Base-by-base conservation (phyloP, 306 rosid genomes). In the Morella rubra region DNA sequence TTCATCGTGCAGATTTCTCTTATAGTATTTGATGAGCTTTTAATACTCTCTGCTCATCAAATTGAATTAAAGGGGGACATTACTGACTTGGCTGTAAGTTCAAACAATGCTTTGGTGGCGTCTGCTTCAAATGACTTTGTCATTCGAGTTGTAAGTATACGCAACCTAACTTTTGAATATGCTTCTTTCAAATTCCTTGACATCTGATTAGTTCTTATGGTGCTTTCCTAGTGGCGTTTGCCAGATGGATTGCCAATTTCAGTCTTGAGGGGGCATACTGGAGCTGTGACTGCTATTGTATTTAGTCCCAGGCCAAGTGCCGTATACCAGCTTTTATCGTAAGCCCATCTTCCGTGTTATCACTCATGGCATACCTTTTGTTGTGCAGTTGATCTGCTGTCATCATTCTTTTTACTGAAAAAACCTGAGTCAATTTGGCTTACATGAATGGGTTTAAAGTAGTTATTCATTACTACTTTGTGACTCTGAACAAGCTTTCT, bases 81-180 rank as follows among this genome's bases (percentile, higher is more conserved):
- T 74, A 91, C 96, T 76, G 96, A 91, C 82, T 82, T 91, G 87
- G 91, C 91, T 81, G 91, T 87, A 46, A 83, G 84, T 78, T 87
- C 89, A 71, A 91, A 91, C 85, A 91, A 91, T 72, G 89, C 85
- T 76, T 78, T 90, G 88, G 98, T 93, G 85, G 98, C 98, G 78
- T 93, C 98, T 88, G 91, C 93, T 51, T 90, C 98, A 77, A 93
- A 93, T 87, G 98, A 93, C 76, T 93, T 84, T 84, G 86, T 85
- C 78, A 89, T 93, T 85, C 89, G 98, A 84, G 96, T 93, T 83
- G 98, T 93, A 87, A 80, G 96, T 80, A 65, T 80, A 59, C 44
- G 70, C 67, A 51, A 62, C 71, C 65, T 14, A 68, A 47, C 58
- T 53, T 62, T 72, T 58, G 64, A 70, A 50, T 60, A 64, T 75